A percentile compares a stretch with the other conserved stretches of the same genome.
phyloP scores from a whole-genome alignment of 2,329 filamentous ascomycete species.

The Fusarium sambucinum region DNA sequence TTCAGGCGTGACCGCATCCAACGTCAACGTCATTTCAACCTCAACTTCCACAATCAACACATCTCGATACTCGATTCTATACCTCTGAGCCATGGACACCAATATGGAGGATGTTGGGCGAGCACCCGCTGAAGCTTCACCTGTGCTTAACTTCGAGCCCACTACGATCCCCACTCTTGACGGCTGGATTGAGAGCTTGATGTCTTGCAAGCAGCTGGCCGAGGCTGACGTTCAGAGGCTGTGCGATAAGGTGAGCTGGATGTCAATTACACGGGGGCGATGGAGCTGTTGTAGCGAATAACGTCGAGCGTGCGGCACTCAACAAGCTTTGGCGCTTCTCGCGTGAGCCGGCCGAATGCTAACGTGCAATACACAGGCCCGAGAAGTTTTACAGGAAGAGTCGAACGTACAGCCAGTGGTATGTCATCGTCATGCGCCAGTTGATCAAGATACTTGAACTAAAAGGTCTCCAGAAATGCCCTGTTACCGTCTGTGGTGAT shows the following conservation, averaged over 20 bases:
- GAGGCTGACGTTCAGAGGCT: constrained; percentile 95
- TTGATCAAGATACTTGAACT: constrained; percentile 44
- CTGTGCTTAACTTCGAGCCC: constrained; percentile 76
- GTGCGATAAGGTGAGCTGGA: constrained; percentile 85
- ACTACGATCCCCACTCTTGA: constrained; percentile 93
- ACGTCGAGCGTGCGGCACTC: constrained; percentile 24
- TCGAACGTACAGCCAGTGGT: constrained; percentile 99
- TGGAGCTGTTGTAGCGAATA: constrained; percentile 3
- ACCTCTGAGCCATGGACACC: constrained; percentile 78
- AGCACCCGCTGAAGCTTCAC: constrained; percentile 81
- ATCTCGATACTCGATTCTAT: constrained; percentile 23
- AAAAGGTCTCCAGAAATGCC: constrained; percentile 81
- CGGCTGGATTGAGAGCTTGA: constrained; percentile 98
- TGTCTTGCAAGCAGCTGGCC: constrained; percentile 97
- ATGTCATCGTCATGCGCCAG: constrained; percentile 56
- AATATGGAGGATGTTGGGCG: constrained; percentile 99
- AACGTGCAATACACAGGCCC: constrained; percentile 70
- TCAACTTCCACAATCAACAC: constrained; percentile 33
- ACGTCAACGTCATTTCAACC: constrained; percentile 47
- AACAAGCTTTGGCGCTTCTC: constrained; percentile 40
- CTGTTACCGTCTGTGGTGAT: constrained; percentile 97
- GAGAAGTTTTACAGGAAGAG: constrained; percentile 96
- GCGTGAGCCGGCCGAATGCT: constrained; percentile 52
- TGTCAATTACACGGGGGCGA: not conserved
- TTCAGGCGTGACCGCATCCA: constrained; percentile 51